A percentile compares a stretch with the other conserved stretches of the same genome.
phyloP scores from a whole-genome alignment of 192 early-diverging fungal species.

The Coemansia sp. region DNA sequence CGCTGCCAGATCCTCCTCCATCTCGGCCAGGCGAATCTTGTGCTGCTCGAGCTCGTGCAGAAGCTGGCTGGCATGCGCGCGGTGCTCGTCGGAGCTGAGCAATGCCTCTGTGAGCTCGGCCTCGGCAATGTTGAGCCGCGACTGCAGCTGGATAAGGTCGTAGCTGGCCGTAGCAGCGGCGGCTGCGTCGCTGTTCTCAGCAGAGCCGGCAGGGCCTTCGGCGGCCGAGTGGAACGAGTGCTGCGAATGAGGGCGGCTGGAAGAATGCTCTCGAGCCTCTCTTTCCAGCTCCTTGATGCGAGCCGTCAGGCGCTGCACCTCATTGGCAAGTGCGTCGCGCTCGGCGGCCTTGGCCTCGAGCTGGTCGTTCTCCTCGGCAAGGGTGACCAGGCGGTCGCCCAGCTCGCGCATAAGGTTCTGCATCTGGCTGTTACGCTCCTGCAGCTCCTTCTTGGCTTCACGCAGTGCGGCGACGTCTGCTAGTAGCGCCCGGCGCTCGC shows the following conservation, averaged over 20 bases:
- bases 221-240: constrained; percentile 11
- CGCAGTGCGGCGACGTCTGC: constrained; percentile 17
- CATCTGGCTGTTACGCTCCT: constrained; percentile 45
- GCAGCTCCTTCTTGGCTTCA: constrained; percentile 33
- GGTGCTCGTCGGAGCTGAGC: constrained; percentile 21
- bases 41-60: constrained; percentile 10
- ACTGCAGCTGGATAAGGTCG: constrained; percentile 17
- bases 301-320: constrained; percentile 10
- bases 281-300: constrained; percentile 12
- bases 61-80: constrained; percentile 9
- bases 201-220: background rate
- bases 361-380: constrained; percentile 46
- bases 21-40: constrained; percentile 10
- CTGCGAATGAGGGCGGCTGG: constrained; percentile 12
- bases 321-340: constrained; percentile 21
- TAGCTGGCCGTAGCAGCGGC: background rate
- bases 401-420: constrained; percentile 42
- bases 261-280: background rate
- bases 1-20: constrained; percentile 24
- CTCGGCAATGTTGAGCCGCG: constrained; percentile 22
- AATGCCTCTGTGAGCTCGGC: constrained; percentile 28
- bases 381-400: constrained; percentile 39
- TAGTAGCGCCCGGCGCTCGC: constrained; percentile 16
- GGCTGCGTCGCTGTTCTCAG: no score
- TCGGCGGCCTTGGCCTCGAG: constrained; percentile 32